phyloP scores from a whole-genome alignment of 768 basidiomycete species.

The Suillus decipiens region DNA sequence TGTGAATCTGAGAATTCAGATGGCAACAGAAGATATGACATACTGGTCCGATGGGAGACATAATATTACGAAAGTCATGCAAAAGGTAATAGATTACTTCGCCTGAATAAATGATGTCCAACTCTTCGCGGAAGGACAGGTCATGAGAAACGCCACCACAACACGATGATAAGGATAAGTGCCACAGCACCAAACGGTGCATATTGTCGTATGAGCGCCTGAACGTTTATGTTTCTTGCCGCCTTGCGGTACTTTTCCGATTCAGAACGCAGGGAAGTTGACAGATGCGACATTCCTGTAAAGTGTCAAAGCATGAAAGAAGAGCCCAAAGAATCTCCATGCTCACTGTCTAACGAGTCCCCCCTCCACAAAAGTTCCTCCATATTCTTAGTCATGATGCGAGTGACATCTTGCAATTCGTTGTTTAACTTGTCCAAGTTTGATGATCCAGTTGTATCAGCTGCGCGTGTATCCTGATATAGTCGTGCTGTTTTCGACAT shows the following conservation, averaged over 20 bases:
- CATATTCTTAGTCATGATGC: constrained; percentile 99
- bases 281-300: constrained; percentile 94
- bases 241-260: constrained; percentile 98
- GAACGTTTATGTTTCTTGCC: constrained; percentile 90
- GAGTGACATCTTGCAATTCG: constrained; percentile 95
- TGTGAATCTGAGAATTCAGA: background rate
- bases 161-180: constrained; percentile 73
- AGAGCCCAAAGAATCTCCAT: background rate
- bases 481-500: constrained; percentile 97
- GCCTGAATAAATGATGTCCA: constrained; percentile 26
- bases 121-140: constrained; percentile 16
- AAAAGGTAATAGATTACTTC: constrained; percentile 29
- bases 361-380: constrained; percentile 98
- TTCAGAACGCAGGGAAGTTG: constrained; percentile 91
- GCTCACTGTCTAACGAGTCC: constrained; percentile 91
- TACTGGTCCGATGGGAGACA: background rate
- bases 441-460: constrained; percentile 62
- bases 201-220: constrained; percentile 94
- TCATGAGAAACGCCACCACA: constrained; percentile 80
- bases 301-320: constrained; percentile 8
- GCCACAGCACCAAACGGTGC: constrained; percentile 86
- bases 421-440: constrained; percentile 89
- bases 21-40: background rate
- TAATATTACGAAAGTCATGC: constrained; percentile 3
- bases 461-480: constrained; percentile 92